A percentile compares a stretch with the other conserved stretches of the same genome.
Conservation (phyloP, 805 yeast genomes). For the Cyberlindnera subsufficiens region DNA sequence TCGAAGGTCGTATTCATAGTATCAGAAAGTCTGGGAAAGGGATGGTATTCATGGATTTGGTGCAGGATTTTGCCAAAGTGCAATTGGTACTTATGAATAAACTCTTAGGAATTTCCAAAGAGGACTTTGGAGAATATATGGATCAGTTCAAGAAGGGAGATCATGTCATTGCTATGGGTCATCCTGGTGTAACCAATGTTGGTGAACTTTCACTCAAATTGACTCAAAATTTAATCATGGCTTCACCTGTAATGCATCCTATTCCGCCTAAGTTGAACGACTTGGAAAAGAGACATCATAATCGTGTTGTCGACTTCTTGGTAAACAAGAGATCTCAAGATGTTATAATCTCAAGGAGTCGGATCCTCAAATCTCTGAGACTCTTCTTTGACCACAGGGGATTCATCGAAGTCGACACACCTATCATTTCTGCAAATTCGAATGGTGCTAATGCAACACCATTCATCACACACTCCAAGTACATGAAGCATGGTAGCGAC, state of each 20-base stretch:
- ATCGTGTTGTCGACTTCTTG: slow-evolving; percentile 70
- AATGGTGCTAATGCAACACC: slow-evolving; percentile 96
- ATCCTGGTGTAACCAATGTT: slow-evolving; percentile 67
- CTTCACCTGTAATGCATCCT: slow-evolving; percentile 66
- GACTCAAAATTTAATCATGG: slow-evolving; percentile 39
- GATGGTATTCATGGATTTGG: slow-evolving; percentile 60
- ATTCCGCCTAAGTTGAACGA: slow-evolving; percentile 62
- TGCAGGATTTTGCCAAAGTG: slow-evolving; percentile 51
- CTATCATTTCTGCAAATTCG: slow-evolving; percentile 63
- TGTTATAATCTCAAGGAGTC: slow-evolving; percentile 44
- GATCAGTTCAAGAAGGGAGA: slow-evolving; percentile 64
- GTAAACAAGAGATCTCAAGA: slow-evolving; percentile 48
- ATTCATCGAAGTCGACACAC: slow-evolving; percentile 86
- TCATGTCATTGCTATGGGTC: slow-evolving; percentile 57
- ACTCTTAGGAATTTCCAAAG: slow-evolving; percentile 34
- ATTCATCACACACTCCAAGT: slow-evolving; percentile 48
- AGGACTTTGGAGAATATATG: slow-evolving; percentile 33
- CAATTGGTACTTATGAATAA: slow-evolving; percentile 60
- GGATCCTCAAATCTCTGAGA: slow-evolving; percentile 51
- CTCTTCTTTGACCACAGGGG: slow-evolving; percentile 44
- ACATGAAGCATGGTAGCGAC: slow-evolving; percentile 24
- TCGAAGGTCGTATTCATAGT: slow-evolving; percentile 51
- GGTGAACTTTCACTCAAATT: slow-evolving; percentile 76
- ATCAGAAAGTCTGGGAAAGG: slow-evolving; percentile 66
- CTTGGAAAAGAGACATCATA: slow-evolving; percentile 49